Evolutionary conservation across 2,329 filamentous ascomycete species (phyloP), one percentile per base, ranked within the genome.

Genomic region (Xylariaceae sp.): DNA sequence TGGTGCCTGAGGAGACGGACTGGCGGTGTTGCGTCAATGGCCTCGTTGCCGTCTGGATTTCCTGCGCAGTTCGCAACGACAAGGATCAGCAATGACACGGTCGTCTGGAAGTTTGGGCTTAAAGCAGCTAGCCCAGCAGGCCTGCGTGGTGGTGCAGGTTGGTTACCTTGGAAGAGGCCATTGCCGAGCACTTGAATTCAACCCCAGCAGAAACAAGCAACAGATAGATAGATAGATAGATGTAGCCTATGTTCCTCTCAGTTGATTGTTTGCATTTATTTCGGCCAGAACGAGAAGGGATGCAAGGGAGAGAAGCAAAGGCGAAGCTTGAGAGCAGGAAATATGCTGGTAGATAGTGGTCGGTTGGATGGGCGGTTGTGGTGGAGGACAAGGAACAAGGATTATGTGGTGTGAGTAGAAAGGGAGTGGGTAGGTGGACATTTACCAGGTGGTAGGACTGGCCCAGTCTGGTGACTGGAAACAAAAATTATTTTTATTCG

Each of bases 11-110:
- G 56, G 78, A 71, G 54, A 78, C 67, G 35, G 77, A 74, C 41
- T 74, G 71, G 50, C 77, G 76, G 59, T 78, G 69, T 57, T 78
- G 78, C 61, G 72, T 71, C 60, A 84, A 71, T 65, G 83, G 81
- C 64, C 82, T 77, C 57, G 79, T 76, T 52, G 78, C 70, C 59
- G 78, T 70, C 60, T 74, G 74, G 61, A 78, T 77, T 68, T 81
- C 78, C 78, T 82, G 62, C 52, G 17, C 44, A 14, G 43, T 46
- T 46, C 44, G 52, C 51, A 43, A 51, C 35, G 40, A 41, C 6
- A 11, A 51, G 59, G 57, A 61, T 68, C 58, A 70, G 65, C 61
- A 60, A 44, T 46, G 43, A 40, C 42, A 37, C 36, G 49, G 46
- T 60, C 53, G 50, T 46, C 55, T 47, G 32, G 50, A 48, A 49